Evolutionary conservation across 2,329 filamentous ascomycete species (phyloP).

Genomic region (Penicillium italicum): DNA sequence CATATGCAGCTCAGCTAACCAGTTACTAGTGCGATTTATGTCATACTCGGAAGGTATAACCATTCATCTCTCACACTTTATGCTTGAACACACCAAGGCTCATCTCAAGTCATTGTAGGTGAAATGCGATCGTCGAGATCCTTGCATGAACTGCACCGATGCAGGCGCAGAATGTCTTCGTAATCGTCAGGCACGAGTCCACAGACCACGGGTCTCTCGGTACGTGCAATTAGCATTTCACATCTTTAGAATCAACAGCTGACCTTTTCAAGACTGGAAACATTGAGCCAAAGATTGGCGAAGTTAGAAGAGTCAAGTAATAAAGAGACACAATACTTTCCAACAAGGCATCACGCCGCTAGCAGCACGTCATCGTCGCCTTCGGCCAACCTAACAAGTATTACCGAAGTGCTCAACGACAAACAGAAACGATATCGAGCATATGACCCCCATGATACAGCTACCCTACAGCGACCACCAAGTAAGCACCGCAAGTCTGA

Average conservation of each 20-base stretch:
- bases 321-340: conserved; percentile 3
- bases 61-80: no score
- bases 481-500: conserved; percentile 15
- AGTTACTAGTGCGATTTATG: conserved; percentile 35
- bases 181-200: conserved; percentile 21
- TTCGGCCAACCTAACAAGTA: not conserved
- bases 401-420: not conserved
- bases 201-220: conserved; percentile 23
- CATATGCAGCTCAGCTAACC: not conserved
- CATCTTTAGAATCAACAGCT: not conserved
- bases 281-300: conserved; percentile 17
- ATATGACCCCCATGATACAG: not conserved
- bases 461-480: not conserved
- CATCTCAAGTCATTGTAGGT: conserved; percentile 27
- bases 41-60: conserved; percentile 33
- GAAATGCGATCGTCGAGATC: conserved; percentile 43
- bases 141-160: conserved; percentile 48
- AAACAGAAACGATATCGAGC: conserved; percentile 6
- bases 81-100: not conserved
- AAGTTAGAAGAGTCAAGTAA: conserved; percentile 18
- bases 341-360: conserved; percentile 6
- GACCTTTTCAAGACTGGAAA: conserved; percentile 15
- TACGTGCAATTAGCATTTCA: not conserved
- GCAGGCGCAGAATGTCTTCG: conserved; percentile 35
- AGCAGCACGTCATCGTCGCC: conserved; percentile 11